Base-by-base conservation (phyloP, 805 yeast species). In the Wickerhamiella cacticola region DNA sequence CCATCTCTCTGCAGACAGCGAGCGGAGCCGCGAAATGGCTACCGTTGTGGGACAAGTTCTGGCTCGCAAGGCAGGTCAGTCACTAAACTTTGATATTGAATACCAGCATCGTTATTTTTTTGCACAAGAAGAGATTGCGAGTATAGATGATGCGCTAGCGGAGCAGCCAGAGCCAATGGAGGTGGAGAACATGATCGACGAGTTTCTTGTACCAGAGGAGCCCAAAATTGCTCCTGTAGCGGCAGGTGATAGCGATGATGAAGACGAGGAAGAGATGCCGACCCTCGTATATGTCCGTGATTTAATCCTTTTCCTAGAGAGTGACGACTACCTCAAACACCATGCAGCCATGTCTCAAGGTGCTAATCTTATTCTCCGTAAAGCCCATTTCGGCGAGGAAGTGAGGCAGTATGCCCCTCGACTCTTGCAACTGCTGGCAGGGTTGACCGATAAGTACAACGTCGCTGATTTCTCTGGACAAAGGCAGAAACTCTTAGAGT, bases 221-320 rank as follows among this genome's bases (percentile, higher is more conserved):
- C 44, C 50, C 9, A 46, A 57, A 21, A 48, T 33, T 3, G 51
- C 34, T 5, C 60, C 54, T n/a, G 55, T 52, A n/a, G 39, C 35
- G 2, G n/a, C 13, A 7, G 58, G 60, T 35, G 46, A 52, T 31
- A 58, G 52, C 22, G 63, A 58, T 19, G 58, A 63, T 15, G 69
- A 64, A 29, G 63, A 56, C 2, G 66, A 62, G 5, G 60, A 61
- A 2, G 64, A 59, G 4, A 66, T 75, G 0, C 58, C 70, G 0
- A 61, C 66, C 1, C 87, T 86, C 0, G 69, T 84, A 1, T 89
- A 85, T 56, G 63, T 89, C 34, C 79, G 82, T 53, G 95, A 86
- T 52, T 64, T 88, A 18, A 56, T 85, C 3, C 63, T 66, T 12
- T 82, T 80, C 55, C 66, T 82, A 15, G 65, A 66, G 9, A 67